These are phyloP conservation scores for Calocera cornea DNA, from an alignment of 768 basidiomycete genomes.

Conservation along the genomic window DNA sequence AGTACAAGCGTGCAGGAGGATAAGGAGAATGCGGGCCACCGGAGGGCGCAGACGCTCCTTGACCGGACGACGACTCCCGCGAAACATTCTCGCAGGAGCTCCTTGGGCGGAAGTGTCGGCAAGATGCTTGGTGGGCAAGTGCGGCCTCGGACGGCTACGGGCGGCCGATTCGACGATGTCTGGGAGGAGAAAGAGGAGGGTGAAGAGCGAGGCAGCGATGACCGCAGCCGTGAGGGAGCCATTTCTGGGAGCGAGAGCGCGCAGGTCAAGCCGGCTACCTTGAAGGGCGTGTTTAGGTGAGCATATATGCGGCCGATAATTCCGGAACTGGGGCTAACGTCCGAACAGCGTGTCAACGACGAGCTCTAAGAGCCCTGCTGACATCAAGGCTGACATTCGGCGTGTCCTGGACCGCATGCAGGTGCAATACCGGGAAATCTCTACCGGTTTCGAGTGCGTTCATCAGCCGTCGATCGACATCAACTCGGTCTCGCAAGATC, in stretches of 20 bases:
- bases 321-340: conserved; percentile 2
- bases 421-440: conserved; percentile 83
- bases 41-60: background rate
- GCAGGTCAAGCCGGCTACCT: conserved; percentile 83
- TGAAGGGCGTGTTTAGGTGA: conserved; percentile 91
- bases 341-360: conserved; percentile 75
- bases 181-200: conserved; percentile 25
- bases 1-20: background rate
- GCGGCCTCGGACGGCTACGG: background rate
- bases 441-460: conserved; percentile 89
- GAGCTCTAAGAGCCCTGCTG: conserved; percentile 68
- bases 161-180: conserved; percentile 17
- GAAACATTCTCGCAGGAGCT: background rate
- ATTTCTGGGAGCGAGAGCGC: conserved; percentile 37
- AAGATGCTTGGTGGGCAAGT: conserved; percentile 7
- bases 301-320: background rate
- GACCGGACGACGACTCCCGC: background rate
- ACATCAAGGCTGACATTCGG: conserved; percentile 72
- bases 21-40: background rate
- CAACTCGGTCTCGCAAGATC: conserved; percentile 38
- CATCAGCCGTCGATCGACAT: conserved; percentile 90
- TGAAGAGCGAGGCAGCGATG: conserved; percentile 11
- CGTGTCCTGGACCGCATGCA: conserved; percentile 88
- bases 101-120: background rate
- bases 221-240: conserved; percentile 4